phyloP scores from a whole-genome alignment of 2,329 filamentous ascomycete species.

The Neofusicoccum sp. region DNA sequence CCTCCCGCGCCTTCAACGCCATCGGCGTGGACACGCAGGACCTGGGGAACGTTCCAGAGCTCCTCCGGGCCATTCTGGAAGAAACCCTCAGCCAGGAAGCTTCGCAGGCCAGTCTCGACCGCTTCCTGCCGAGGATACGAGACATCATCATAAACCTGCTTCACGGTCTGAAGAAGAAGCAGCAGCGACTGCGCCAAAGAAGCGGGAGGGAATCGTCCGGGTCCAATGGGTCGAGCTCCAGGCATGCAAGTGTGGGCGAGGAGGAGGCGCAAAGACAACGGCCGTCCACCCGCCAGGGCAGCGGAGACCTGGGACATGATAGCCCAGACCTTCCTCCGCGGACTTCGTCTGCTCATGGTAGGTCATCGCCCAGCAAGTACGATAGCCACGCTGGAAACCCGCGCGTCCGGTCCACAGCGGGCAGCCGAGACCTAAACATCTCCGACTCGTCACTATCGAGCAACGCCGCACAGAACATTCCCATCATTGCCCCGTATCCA shows the following conservation, averaged over 20 bases:
- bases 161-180: constrained; percentile 95
- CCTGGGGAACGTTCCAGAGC: constrained; percentile 91
- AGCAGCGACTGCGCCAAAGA: constrained; percentile 75
- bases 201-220: constrained; percentile 51
- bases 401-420: constrained; percentile 31
- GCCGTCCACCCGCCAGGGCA: constrained; percentile 45
- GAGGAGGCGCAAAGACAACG: constrained; percentile 32
- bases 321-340: constrained; percentile 51
- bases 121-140: constrained; percentile 89
- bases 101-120: constrained; percentile 88
- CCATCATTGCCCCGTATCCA: constrained; percentile 73
- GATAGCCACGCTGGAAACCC: constrained; percentile 41
- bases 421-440: constrained; percentile 27
- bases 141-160: constrained; percentile 98
- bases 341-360: constrained; percentile 48
- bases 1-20: constrained; percentile 91
- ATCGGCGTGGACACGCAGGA: constrained; percentile 96
- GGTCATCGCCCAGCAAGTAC: constrained; percentile 48
- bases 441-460: constrained; percentile 69
- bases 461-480: constrained; percentile 73
- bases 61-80: constrained; percentile 87
- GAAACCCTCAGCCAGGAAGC: constrained; percentile 96
- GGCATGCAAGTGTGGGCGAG: constrained; percentile 38
- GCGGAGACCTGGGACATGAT: constrained; percentile 38
- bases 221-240: constrained; percentile 42